Percentiles rank a stretch among this genome's conserved stretches.
Evolutionary conservation across 371 early-diverging fungal species (phyloP).

Genomic region (Mortierella sp.): DNA sequence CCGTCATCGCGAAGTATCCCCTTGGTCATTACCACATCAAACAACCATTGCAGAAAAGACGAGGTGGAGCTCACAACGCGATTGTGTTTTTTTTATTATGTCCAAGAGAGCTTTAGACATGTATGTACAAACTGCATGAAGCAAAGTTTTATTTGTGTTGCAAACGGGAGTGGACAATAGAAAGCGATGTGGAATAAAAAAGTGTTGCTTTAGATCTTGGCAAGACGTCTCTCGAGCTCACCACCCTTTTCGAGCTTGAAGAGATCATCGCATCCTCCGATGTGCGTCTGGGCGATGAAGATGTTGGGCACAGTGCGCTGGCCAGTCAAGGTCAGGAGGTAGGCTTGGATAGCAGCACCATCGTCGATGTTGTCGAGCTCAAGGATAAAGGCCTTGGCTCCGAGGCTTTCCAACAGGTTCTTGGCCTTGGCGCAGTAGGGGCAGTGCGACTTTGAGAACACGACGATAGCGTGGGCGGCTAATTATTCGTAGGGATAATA

Average conservation of each 20-base stretch:
- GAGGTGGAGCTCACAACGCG: too few relatives aligned
- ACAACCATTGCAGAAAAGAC: too few relatives aligned
- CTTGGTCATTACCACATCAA: too few relatives aligned
- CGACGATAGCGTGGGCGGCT: slow-evolving; percentile 45
- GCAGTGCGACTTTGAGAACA: slow-evolving; percentile 92
- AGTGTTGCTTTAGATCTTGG: slow-evolving; percentile 26
- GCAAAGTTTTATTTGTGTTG: background rate
- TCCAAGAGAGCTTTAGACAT: too few relatives aligned
- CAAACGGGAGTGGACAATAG: background rate
- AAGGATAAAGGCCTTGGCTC: slow-evolving; percentile 64
- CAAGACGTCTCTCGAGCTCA: slow-evolving; percentile 65
- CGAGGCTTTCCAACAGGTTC: slow-evolving; percentile 66
- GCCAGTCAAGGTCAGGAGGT: slow-evolving; percentile 76
- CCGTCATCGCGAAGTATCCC: background rate
- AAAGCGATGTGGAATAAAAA: background rate
- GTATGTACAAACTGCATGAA: background rate
- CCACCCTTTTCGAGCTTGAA: slow-evolving; percentile 67
- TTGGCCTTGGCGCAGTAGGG: slow-evolving; percentile 88
- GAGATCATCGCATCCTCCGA: slow-evolving; percentile 90
- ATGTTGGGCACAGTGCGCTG: slow-evolving; percentile 95
- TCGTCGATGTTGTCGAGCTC: slow-evolving; percentile 76
- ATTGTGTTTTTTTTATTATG: too few relatives aligned
- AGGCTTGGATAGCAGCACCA: slow-evolving; percentile 84
- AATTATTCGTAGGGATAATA: background rate
- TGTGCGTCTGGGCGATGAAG: slow-evolving; percentile 82